These are phyloP conservation scores for Mimosa bimucronata DNA, from an alignment of 306 rosid genomes.

Conservation along the genomic window DNA sequence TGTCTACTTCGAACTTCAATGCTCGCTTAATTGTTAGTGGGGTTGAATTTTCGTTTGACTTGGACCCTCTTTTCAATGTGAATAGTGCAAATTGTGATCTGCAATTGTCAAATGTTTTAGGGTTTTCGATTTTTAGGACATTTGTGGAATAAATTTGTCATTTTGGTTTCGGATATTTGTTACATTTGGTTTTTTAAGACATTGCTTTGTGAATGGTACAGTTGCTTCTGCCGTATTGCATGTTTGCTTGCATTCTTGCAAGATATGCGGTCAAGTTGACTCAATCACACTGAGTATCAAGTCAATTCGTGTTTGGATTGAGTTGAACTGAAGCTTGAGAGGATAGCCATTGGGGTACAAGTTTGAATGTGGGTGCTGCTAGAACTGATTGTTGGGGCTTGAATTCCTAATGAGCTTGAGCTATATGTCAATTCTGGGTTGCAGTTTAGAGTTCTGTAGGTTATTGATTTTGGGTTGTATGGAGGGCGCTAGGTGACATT, in stretches of 20 bases:
- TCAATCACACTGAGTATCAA: constrained; percentile 39
- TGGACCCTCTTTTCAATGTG: constrained; percentile 2
- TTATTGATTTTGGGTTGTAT: constrained; percentile 37
- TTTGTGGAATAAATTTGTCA: constrained; percentile 14
- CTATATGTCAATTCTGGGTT: constrained; percentile 39
- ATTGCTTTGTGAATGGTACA: constrained; percentile 44
- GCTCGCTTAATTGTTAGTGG: constrained; percentile 40
- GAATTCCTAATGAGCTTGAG: constrained; percentile 23
- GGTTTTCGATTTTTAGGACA: constrained; percentile 61
- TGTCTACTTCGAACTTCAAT: constrained; percentile 25
- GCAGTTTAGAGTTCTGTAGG: constrained; percentile 11
- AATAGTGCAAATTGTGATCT: constrained; percentile 29
- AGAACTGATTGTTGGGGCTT: constrained; percentile 36
- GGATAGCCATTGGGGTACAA: constrained; percentile 11
- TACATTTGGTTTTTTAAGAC: constrained; percentile 31
- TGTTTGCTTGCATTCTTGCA: constrained; percentile 35
- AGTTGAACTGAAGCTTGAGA: constrained; percentile 29
- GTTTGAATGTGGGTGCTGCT: constrained; percentile 24
- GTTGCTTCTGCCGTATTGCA: constrained; percentile 37
- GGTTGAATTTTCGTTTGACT: constrained; percentile 40
- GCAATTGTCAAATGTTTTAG: constrained; percentile 43
- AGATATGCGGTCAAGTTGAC: constrained; percentile 50
- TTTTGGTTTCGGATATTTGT: constrained; percentile 38
- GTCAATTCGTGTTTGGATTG: constrained; percentile 36
- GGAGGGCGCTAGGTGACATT: constrained; percentile 42